These are phyloP conservation scores for Cenchrus purpureus DNA, from an alignment of 176 grass and related monocot genomes.

Conservation along the genomic window DNA sequence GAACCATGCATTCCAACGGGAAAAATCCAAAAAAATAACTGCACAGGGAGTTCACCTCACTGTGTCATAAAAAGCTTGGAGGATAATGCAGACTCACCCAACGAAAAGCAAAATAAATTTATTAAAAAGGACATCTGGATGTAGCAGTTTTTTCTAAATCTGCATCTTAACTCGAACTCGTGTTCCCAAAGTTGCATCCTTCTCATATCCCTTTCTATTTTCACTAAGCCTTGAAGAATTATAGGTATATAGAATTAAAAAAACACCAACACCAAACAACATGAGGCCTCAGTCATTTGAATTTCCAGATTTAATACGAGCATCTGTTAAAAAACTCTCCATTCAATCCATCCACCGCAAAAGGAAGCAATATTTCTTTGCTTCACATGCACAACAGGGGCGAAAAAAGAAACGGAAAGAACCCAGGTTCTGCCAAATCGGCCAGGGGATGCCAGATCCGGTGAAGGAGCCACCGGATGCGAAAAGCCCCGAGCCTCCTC, in stretches of 20 bases:
- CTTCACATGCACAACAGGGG: background rate
- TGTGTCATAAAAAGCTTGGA: background rate
- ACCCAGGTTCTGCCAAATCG: background rate
- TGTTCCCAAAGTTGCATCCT: background rate
- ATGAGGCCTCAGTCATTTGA: background rate
- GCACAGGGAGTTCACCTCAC: background rate
- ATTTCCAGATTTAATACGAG: background rate
- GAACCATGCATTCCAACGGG: background rate
- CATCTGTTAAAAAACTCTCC: background rate
- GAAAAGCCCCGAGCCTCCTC: no score
- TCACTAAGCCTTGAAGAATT: background rate
- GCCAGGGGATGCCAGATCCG: no score
- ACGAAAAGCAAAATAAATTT: background rate
- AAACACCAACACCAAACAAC: background rate
- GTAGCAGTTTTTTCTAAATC: background rate
- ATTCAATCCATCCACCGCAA: background rate
- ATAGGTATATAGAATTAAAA: background rate
- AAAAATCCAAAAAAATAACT: background rate
- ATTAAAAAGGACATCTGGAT: background rate
- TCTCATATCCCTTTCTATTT: background rate
- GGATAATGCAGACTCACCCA: background rate
- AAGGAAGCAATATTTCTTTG: background rate
- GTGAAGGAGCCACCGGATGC: no score
- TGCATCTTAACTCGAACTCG: background rate
- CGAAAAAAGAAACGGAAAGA: background rate